Conservation (phyloP, 768 basidiomycete genomes). For the Boletus pseudo-olivaceus region DNA sequence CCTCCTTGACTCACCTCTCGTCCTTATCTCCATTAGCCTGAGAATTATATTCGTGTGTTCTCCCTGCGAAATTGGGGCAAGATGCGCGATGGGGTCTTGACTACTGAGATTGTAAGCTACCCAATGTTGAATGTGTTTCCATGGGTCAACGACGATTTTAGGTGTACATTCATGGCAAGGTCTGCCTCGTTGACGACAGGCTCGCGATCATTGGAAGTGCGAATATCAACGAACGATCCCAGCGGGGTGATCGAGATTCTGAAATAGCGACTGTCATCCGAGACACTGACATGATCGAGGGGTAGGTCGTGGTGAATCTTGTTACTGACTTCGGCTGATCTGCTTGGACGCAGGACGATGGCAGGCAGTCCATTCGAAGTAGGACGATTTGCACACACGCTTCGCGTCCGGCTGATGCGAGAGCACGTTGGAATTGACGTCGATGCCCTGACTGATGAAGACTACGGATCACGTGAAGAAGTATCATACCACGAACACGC, state of each 20-base stretch:
- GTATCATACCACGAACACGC: constrained; percentile 43
- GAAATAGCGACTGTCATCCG: constrained; percentile 90
- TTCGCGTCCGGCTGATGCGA: constrained; percentile 91
- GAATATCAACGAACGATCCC: constrained; percentile 96
- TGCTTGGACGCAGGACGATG: constrained; percentile 62
- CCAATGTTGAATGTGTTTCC: background rate
- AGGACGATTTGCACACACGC: constrained; percentile 92
- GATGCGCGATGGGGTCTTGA: constrained; percentile 75
- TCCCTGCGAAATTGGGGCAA: constrained; percentile 93
- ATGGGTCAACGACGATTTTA: constrained; percentile 27
- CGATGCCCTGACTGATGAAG: constrained; percentile 78
- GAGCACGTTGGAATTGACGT: constrained; percentile 97
- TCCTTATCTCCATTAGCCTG: constrained; percentile 54
- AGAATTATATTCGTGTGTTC: constrained; percentile 89
- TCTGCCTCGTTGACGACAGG: constrained; percentile 90
- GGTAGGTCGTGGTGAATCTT: constrained; percentile 45
- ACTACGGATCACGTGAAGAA: constrained; percentile 55
- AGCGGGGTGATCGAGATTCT: constrained; percentile 94
- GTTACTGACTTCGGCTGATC: background rate
- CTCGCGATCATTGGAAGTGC: constrained; percentile 93
- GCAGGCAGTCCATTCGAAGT: constrained; percentile 93
- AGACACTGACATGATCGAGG: constrained; percentile 96
- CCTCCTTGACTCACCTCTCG: background rate
- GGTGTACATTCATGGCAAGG: constrained; percentile 79
- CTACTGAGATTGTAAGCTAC: constrained; percentile 76